Base-by-base conservation (phyloP, 1,284 basidiomycete species). In the Malassezia vespertilionis region DNA sequence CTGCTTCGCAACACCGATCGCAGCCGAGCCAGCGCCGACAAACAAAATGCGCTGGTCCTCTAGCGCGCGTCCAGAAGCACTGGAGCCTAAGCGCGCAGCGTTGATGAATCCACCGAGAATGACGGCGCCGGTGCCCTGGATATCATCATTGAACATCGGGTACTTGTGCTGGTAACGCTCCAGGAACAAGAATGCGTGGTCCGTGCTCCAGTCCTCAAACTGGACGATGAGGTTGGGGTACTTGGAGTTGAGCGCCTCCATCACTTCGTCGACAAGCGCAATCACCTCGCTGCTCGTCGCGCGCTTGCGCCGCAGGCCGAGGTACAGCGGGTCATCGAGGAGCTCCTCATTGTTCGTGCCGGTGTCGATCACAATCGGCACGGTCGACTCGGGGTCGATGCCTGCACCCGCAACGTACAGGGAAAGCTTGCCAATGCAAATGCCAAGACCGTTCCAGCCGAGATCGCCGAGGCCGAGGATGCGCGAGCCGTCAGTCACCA, bases 391-490 rank as follows among this genome's bases (percentile, higher is more conserved):
- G 4, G 86, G 87, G 46, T 84, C 83, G 55, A 93, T 83, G 44
- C 87, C 88, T 52, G 84, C 84, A 34, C 86, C 86, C 26, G 86
- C 86, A 51, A 91, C 78, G 68, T 93, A 95, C 28, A 95, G 78
- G 18, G 84, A 87, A 11, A 95, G 77, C 73, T 95, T 95, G 34
- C 89, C 89, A 53, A 91, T 84, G 17, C 84, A 81, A 63, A 95
- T 95, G 2, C 86, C 86, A 82, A 91, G 85, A 30, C 75, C 75
- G 39, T 74, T 63, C 43, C 71, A 72, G 15, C 77, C 77, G 17
- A 93, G 79, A 69, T 95, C 90, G 27, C 90, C 90, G 23, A 96
- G 75, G 54, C 90, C 89, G 21, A 95, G 78, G 60, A 95, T 91
- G 46, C 89, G 82, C 14, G 84, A 88, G 74, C 88, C 89, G 73